Conservation (phyloP, 2,329 filamentous ascomycete species). For the Arthrinium puccinioides region DNA sequence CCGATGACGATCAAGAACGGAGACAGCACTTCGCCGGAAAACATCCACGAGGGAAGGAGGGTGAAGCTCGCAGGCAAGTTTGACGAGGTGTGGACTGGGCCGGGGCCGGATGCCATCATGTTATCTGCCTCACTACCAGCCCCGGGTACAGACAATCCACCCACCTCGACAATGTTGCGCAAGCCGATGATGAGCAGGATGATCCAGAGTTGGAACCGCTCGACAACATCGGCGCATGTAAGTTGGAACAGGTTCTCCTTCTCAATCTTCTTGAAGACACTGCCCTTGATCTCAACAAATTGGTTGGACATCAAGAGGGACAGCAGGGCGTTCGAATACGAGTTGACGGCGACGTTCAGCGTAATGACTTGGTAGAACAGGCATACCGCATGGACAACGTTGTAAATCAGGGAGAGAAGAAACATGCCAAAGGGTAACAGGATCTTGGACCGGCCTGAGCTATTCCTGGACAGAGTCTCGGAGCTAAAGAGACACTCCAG, state of each 20-base stretch:
- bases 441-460: conserved; percentile 85
- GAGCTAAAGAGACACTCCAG: conserved; percentile 91
- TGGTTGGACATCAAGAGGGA: conserved; percentile 94
- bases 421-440: conserved; percentile 89
- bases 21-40: conserved; percentile 77
- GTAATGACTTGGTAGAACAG: conserved; percentile 98
- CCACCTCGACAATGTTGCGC: conserved; percentile 93
- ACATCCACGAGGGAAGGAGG: conserved; percentile 70
- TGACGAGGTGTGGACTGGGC: conserved; percentile 59
- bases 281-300: conserved; percentile 97
- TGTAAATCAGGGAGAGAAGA: conserved; percentile 76
- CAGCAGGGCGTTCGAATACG: conserved; percentile 91
- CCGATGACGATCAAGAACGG: conserved; percentile 92
- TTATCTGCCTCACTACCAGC: conserved; percentile 40
- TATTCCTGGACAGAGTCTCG: conserved; percentile 82
- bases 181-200: conserved; percentile 96
- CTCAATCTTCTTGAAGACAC: conserved; percentile 97
- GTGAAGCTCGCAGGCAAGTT: conserved; percentile 89
- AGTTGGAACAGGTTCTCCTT: conserved; percentile 97
- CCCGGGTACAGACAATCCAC: conserved; percentile 63
- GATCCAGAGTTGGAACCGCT: conserved; percentile 94
- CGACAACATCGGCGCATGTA: conserved; percentile 92
- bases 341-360: conserved; percentile 95
- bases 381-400: conserved; percentile 76
- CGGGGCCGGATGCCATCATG: conserved; percentile 41